Evolutionary conservation across 192 early-diverging fungal genomes (phyloP).

Genomic region (Podila epicladia): DNA sequence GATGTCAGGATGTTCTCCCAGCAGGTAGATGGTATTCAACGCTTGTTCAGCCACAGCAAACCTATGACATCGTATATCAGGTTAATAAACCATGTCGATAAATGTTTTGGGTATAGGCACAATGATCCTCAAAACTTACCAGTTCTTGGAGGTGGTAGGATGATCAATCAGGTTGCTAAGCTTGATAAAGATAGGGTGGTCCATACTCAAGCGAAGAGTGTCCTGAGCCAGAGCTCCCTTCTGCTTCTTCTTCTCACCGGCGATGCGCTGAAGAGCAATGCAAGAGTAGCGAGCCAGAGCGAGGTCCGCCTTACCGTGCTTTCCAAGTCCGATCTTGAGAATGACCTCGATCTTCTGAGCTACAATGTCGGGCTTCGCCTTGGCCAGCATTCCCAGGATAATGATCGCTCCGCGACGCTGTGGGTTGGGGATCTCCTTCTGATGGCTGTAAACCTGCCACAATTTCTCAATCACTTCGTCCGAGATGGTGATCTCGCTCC

Average conservation of each 20-base stretch:
- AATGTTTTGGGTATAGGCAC: no score
- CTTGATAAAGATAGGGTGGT: conserved; percentile 65
- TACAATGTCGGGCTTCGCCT: conserved; percentile 83
- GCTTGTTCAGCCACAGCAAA: conserved; percentile 94
- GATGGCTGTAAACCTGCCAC: conserved; percentile 82
- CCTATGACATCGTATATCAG: conserved; percentile 58
- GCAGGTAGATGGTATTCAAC: conserved; percentile 89
- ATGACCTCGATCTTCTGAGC: conserved; percentile 87
- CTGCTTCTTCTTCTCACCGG: conserved; percentile 62
- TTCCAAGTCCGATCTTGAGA: conserved; percentile 86
- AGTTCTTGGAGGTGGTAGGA: conserved; percentile 58
- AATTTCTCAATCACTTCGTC: conserved; percentile 78
- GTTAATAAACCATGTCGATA: no score
- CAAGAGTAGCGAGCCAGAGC: conserved; percentile 91
- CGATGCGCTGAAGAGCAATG: conserved; percentile 90
- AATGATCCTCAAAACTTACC: conserved; percentile 43
- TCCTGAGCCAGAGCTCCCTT: conserved; percentile 59
- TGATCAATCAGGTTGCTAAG: conserved; percentile 58
- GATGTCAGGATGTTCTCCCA: conserved; percentile 91
- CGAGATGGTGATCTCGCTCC: conserved; percentile 62
- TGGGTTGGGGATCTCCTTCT: conserved; percentile 69
- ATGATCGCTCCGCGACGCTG: conserved; percentile 92
- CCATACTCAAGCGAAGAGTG: conserved; percentile 58
- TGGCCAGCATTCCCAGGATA: conserved; percentile 93
- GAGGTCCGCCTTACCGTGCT: conserved; percentile 84